Evolutionary conservation across 179 eudicot species (phyloP).

Genomic region (Drosera spatulata): DNA sequence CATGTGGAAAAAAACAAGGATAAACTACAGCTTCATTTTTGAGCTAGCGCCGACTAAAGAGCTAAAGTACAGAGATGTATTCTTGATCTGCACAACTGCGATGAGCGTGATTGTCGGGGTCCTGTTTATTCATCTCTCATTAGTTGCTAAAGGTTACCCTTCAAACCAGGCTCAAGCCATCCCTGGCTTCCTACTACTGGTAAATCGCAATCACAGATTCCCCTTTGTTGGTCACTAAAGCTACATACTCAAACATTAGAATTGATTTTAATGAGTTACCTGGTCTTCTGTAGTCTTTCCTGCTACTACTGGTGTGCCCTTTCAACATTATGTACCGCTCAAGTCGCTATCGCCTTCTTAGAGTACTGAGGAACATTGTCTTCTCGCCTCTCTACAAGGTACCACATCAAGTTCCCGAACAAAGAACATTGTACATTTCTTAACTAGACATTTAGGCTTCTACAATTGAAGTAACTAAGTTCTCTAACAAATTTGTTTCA

Average conservation of each 20-base stretch:
- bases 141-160: conserved; percentile 57
- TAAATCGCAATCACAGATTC: conserved; percentile 14
- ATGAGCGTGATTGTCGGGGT: conserved; percentile 76
- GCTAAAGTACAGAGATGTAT: conserved; percentile 83
- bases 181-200: conserved; percentile 70
- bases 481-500: conserved; percentile 4
- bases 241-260: not conserved
- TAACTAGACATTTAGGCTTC: too few relatives aligned
- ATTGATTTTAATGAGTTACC: conserved; percentile 1
- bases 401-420: not conserved
- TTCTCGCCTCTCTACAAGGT: conserved; percentile 88
- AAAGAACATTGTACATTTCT: too few relatives aligned
- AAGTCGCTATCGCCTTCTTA: conserved; percentile 55
- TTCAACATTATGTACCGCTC: conserved; percentile 65
- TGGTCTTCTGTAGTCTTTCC: conserved; percentile 31
- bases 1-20: conserved; percentile 77
- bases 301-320: conserved; percentile 59
- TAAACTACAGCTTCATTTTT: conserved; percentile 85
- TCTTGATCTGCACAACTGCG: conserved; percentile 73
- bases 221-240: not conserved
- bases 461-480: too few relatives aligned
- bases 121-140: conserved; percentile 58
- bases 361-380: conserved; percentile 58
- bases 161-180: conserved; percentile 49
- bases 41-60: conserved; percentile 61